These are phyloP conservation scores for Trametes versicolor DNA, from an alignment of 1,284 basidiomycete species.

Conservation along the genomic window DNA sequence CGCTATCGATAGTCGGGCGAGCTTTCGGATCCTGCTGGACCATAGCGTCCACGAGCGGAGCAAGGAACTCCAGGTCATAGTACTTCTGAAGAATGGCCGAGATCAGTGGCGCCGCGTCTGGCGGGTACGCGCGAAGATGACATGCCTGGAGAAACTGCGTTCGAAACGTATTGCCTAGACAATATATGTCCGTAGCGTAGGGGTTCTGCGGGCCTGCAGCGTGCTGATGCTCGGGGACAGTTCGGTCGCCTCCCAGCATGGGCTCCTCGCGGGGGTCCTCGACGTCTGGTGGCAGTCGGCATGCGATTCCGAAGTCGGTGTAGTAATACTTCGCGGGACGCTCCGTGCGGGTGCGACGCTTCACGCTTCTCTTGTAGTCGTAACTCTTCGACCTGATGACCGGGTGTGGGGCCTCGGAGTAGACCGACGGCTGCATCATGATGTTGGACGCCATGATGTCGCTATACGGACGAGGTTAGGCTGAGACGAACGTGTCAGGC, in stretches of 20 bases:
- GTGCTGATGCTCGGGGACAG: constrained; percentile 32
- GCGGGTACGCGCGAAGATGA: not conserved
- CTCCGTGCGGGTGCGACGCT: constrained; percentile 40
- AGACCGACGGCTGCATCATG: constrained; percentile 48
- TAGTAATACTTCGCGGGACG: constrained; percentile 44
- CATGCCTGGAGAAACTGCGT: constrained; percentile 33
- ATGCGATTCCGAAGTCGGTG: constrained; percentile 49
- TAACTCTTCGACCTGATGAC: constrained; percentile 18
- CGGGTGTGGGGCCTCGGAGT: constrained; percentile 42
- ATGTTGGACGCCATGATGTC: constrained; percentile 49
- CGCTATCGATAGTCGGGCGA: constrained; percentile 30
- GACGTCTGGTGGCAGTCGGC: constrained; percentile 25
- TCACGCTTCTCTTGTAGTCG: constrained; percentile 36
- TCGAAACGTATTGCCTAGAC: constrained; percentile 46
- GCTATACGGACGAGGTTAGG: constrained; percentile 34
- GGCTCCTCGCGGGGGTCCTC: constrained; percentile 28
- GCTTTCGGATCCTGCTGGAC: constrained; percentile 31
- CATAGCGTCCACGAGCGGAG: constrained; percentile 32
- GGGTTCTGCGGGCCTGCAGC: constrained; percentile 34
- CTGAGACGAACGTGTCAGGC: not conserved
- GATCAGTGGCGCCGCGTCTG: not conserved
- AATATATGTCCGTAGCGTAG: constrained; percentile 44
- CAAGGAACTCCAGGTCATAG: constrained; percentile 30
- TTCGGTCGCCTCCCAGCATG: constrained; percentile 33
- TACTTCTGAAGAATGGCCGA: constrained; percentile 1